A percentile compares a stretch with the other conserved stretches of the same genome.
Conservation (phyloP, 2,329 filamentous ascomycete species). For the Colletotrichum tropicicola region DNA sequence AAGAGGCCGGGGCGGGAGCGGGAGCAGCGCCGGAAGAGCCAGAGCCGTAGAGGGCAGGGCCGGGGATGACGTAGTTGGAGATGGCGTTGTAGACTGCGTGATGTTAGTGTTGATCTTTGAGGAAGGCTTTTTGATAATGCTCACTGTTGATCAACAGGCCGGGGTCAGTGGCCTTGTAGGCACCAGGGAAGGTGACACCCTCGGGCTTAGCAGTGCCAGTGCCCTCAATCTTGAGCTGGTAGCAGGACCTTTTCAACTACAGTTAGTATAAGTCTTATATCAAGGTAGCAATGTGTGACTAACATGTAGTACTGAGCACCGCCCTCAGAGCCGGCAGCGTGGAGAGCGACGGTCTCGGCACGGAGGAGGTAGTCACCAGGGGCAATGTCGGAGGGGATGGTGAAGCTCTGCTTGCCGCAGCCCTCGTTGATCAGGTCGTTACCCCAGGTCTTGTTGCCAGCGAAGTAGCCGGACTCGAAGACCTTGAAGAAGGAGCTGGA, state of each 20-base stretch:
- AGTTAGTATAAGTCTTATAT: conserved; percentile 7
- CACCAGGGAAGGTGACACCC: conserved; percentile 32
- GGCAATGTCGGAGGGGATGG: conserved; percentile 54
- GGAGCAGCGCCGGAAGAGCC: conserved; percentile 10
- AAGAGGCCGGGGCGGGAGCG: conserved; percentile 1
- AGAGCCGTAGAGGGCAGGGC: conserved; percentile 26
- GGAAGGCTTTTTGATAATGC: no score
- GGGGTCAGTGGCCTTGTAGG: conserved; percentile 43
- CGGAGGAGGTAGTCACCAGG: conserved; percentile 63
- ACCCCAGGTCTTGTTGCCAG: conserved; percentile 29
- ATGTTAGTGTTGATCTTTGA: neutral
- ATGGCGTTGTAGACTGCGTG: conserved; percentile 30
- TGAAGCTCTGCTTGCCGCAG: conserved; percentile 29
- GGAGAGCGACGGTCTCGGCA: conserved; percentile 63
- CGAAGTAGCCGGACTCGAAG: conserved; percentile 49
- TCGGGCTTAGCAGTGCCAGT: conserved; percentile 33
- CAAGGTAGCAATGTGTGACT: neutral
- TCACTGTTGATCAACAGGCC: conserved; percentile 55
- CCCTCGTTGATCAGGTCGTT: conserved; percentile 32
- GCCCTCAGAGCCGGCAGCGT: conserved; percentile 46
- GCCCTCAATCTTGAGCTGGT: conserved; percentile 38
- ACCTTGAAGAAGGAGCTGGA: conserved; percentile 61
- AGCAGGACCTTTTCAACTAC: conserved; percentile 50
- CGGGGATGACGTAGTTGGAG: conserved; percentile 28
- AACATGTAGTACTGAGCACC: conserved; percentile 49